phyloP scores from a whole-genome alignment of 192 early-diverging fungal species.

The Coemansia sp. region DNA sequence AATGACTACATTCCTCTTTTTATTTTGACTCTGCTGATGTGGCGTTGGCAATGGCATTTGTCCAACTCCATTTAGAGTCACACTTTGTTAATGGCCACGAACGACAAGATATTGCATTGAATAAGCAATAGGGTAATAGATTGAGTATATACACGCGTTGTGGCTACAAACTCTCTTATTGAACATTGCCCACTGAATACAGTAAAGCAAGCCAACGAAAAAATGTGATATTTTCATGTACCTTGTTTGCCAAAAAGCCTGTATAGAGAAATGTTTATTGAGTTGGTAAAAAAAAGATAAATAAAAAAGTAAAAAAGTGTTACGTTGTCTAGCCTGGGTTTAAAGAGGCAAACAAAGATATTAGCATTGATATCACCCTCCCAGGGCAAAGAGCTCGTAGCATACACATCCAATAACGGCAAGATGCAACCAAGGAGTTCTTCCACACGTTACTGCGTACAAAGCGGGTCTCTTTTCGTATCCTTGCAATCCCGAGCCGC shows the following conservation, averaged over 20 bases:
- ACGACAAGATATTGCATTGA: not conserved
- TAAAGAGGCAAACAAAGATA: not conserved
- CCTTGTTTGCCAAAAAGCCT: not conserved
- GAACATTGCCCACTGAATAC: not conserved
- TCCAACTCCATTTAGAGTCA: constrained; percentile 1
- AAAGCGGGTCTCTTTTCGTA: constrained; percentile 51
- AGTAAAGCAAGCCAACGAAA: not conserved
- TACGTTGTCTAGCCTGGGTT: not conserved
- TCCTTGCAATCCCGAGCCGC: constrained; percentile 47
- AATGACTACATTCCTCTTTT: not conserved
- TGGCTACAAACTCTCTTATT: not conserved
- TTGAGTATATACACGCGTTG: not conserved
- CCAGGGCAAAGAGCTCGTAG: not conserved
- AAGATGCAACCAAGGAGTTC: not conserved
- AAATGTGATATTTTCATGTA: not conserved
- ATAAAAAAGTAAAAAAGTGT: not conserved
- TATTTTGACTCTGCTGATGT: not conserved
- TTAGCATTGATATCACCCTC: not conserved
- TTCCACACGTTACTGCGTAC: constrained; percentile 23
- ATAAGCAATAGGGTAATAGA: not conserved
- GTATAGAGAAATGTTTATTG: not conserved
- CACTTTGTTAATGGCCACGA: not conserved
- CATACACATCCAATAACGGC: not conserved
- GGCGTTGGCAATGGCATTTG: constrained; percentile 3
- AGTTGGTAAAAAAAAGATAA: not conserved